Percentiles rank a stretch among this genome's conserved stretches.
Conservation (phyloP, 2,329 filamentous ascomycete genomes). For the Immersiporthe knoxdaviesiana region DNA sequence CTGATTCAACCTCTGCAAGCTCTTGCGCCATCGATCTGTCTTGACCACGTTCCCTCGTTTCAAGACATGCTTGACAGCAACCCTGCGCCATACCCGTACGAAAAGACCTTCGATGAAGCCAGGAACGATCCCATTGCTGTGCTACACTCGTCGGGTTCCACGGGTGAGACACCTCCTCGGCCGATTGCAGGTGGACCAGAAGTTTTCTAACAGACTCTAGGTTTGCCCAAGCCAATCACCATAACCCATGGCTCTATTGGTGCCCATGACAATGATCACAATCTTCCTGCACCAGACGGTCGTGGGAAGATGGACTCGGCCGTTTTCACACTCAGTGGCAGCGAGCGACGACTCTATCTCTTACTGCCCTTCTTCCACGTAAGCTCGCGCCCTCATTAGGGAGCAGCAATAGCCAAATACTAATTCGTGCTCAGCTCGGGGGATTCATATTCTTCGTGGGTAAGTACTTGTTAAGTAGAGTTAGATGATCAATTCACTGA, state of each 20-base stretch:
- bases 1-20: constrained; percentile 5
- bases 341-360: constrained; percentile 30
- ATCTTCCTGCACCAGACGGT: constrained; percentile 29
- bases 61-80: constrained; percentile 21
- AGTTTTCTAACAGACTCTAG: constrained; percentile 12
- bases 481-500: neutral
- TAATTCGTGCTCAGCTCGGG: constrained; percentile 28
- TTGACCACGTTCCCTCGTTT: neutral
- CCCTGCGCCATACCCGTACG: constrained; percentile 28
- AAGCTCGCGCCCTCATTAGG: constrained; percentile 5
- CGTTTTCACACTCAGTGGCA: constrained; percentile 31
- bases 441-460: constrained; percentile 29
- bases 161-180: constrained; percentile 28
- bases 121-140: constrained; percentile 32
- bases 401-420: neutral
- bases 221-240: constrained; percentile 31
- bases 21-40: neutral
- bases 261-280: constrained; percentile 30
- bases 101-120: constrained; percentile 32
- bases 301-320: constrained; percentile 30
- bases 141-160: constrained; percentile 36
- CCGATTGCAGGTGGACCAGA: neutral
- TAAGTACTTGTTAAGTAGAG: constrained; percentile 4
- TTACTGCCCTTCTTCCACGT: constrained; percentile 35
- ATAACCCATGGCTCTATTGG: constrained; percentile 33